phyloP scores from a whole-genome alignment of 306 rosid species.

The Malus sieversii region DNA sequence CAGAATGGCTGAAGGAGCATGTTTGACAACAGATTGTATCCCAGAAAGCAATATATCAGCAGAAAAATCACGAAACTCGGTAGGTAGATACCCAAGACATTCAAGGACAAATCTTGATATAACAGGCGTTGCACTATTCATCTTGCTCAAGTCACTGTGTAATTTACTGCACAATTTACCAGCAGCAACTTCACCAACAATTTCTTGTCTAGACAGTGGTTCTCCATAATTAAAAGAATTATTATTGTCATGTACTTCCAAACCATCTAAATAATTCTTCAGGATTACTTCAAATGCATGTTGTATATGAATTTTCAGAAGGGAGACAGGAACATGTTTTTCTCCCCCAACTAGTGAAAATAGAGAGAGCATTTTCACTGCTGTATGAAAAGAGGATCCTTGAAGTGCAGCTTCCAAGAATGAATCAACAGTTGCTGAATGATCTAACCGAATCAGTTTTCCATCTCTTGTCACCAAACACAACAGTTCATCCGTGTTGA shows the following conservation, averaged over 20 bases:
- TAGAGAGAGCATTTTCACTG: slow-evolving; percentile 61
- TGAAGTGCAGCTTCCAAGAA: slow-evolving; percentile 74
- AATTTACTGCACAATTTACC: slow-evolving; percentile 32
- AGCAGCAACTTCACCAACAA: slow-evolving; percentile 19
- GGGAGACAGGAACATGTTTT: slow-evolving; percentile 58
- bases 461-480: slow-evolving; percentile 84
- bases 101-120: slow-evolving; percentile 67
- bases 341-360: slow-evolving; percentile 69
- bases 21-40: slow-evolving; percentile 60
- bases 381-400: slow-evolving; percentile 73
- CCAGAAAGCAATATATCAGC: slow-evolving; percentile 72
- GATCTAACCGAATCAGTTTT: slow-evolving; percentile 67
- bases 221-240: slow-evolving; percentile 30
- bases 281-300: slow-evolving; percentile 69
- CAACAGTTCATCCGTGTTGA: slow-evolving; percentile 50
- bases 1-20: slow-evolving; percentile 70
- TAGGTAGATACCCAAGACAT: slow-evolving; percentile 62
- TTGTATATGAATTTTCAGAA: slow-evolving; percentile 59
- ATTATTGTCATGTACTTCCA: slow-evolving; percentile 23
- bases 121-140: slow-evolving; percentile 34
- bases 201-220: slow-evolving; percentile 22
- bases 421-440: slow-evolving; percentile 64
- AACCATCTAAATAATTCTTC: slow-evolving; percentile 42
- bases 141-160: slow-evolving; percentile 27
- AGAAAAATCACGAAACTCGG: slow-evolving; percentile 61